phyloP scores from a whole-genome alignment of 495 filamentous ascomycete genomes.

The Aspergillus ellipticus region DNA sequence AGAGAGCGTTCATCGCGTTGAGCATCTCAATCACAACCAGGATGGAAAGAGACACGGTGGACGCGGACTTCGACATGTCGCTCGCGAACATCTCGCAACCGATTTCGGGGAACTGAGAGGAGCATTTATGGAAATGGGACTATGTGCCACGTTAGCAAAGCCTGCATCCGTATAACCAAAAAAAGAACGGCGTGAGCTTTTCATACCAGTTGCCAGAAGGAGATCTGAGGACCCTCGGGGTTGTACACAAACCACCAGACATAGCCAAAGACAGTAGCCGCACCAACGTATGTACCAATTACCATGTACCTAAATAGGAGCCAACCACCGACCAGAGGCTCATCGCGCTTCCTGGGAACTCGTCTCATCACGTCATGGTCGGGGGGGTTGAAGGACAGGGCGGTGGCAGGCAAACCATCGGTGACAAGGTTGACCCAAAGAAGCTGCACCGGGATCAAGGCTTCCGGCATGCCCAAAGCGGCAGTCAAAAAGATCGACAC shows the following conservation, averaged over 20 bases:
- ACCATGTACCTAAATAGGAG: conserved; percentile 97
- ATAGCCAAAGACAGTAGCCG: conserved; percentile 94
- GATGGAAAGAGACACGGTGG: conserved; percentile 88
- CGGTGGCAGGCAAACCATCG: conserved; percentile 94
- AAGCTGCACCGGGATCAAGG: conserved; percentile 93
- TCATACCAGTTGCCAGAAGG: conserved; percentile 78
- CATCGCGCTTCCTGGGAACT: conserved; percentile 84
- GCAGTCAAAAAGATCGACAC: conserved; percentile 99
- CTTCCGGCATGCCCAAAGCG: conserved; percentile 95
- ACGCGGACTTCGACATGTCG: conserved; percentile 84
- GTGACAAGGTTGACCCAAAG: conserved; percentile 99
- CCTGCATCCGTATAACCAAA: not conserved
- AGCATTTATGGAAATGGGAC: conserved; percentile 93
- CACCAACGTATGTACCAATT: conserved; percentile 91
- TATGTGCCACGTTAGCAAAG: conserved; percentile 22
- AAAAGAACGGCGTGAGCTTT: not conserved
- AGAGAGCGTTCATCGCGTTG: conserved; percentile 98
- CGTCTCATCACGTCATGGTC: conserved; percentile 97
- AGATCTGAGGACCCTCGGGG: conserved; percentile 85
- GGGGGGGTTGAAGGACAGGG: conserved; percentile 94
- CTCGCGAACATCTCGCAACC: conserved; percentile 93
- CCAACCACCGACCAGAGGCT: conserved; percentile 89
- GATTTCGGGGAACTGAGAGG: conserved; percentile 79
- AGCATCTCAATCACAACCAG: conserved; percentile 99
- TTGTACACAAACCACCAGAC: conserved; percentile 99